Base-by-base conservation (phyloP, 192 early-diverging fungal genomes). In the Bifiguratus adelaidae region DNA sequence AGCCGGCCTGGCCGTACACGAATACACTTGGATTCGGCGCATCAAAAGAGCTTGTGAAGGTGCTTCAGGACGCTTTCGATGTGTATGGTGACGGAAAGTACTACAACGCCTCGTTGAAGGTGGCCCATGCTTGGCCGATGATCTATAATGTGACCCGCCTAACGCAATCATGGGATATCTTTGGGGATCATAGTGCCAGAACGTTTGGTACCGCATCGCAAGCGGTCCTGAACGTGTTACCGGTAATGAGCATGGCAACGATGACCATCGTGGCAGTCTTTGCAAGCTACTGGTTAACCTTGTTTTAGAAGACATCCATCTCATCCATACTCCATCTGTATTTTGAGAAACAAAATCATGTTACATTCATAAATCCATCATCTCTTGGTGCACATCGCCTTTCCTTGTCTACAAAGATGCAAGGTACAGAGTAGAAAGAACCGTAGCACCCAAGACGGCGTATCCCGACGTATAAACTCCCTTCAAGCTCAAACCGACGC, bases 381-480 rank as follows among this genome's bases (percentile, higher is more conserved):
- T n/a, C n/a, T n/a, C n/a, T n/a, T n/a, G n/a, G n/a, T n/a, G n/a
- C n/a, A n/a, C n/a, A n/a, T n/a, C n/a, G n/a, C n/a, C n/a, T 27
- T 28, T 16, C 41, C 25, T 27, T 21, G 30, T 47, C 52, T 59
- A 65, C 37, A 65, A 40, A 19, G 48, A 41, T 27, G 62, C 56
- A 8, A 65, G 28, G 32, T 58, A 58, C 18, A 54, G 29, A 41
- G 56, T 37, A 38, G 47, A 47, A 41, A 46, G 41, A 35, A 41
- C 48, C 33, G 62, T 49, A 27, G 47, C 43, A 47, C 56, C 83
- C 9, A 92, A 42, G 34, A 88, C 85, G 22, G 62, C 64, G 44
- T 89, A 92, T 20, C 89, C 94, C 0, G 85, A 87, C 4, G 63
- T 65, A 60, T 86, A 84, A 8, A 97, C 94, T 25, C 76, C 83